These are phyloP conservation scores for Taphrina deformans DNA, from an alignment of 1,139 yeast species.

Conservation along the genomic window DNA sequence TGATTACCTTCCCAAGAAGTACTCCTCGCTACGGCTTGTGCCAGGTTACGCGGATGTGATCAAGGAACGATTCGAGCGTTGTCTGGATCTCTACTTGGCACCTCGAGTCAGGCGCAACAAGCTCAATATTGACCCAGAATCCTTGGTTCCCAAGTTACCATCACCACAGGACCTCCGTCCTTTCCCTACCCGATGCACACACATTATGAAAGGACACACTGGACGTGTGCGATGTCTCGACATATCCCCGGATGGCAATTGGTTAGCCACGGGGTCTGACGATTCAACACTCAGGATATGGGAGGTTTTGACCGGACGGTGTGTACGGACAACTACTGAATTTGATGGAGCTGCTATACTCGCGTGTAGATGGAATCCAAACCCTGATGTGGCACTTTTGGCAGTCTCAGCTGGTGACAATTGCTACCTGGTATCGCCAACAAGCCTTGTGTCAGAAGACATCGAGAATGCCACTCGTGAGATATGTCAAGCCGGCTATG, in stretches of 20 bases:
- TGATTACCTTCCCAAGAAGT: slow-evolving; percentile 74
- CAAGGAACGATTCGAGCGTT: slow-evolving; percentile 90
- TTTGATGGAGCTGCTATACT: slow-evolving; percentile 62
- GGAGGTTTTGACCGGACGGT: slow-evolving; percentile 95
- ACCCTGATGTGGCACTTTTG: slow-evolving; percentile 57
- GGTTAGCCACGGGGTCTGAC: slow-evolving; percentile 97
- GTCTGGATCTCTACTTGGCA: slow-evolving; percentile 88
- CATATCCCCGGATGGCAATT: slow-evolving; percentile 84
- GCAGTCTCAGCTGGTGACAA: slow-evolving; percentile 84
- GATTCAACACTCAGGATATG: slow-evolving; percentile 94
- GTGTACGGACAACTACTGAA: slow-evolving; percentile 50
- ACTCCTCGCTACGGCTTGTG: slow-evolving; percentile 77
- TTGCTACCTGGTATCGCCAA: slow-evolving; percentile 78
- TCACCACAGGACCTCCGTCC: slow-evolving; percentile 96
- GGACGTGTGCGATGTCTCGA: slow-evolving; percentile 80
- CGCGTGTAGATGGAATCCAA: slow-evolving; percentile 89
- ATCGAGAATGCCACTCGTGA: slow-evolving; percentile 77
- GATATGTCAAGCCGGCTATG: slow-evolving; percentile 87
- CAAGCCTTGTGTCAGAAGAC: slow-evolving; percentile 73
- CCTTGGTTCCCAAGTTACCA: slow-evolving; percentile 92
- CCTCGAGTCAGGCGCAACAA: slow-evolving; percentile 91
- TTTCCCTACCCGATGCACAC: slow-evolving; percentile 92
- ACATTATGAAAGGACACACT: slow-evolving; percentile 76
- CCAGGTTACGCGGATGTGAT: slow-evolving; percentile 87
- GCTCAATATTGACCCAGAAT: slow-evolving; percentile 92